phyloP scores from a whole-genome alignment of 2,329 filamentous ascomycete genomes.

The Colletotrichum aenigma region DNA sequence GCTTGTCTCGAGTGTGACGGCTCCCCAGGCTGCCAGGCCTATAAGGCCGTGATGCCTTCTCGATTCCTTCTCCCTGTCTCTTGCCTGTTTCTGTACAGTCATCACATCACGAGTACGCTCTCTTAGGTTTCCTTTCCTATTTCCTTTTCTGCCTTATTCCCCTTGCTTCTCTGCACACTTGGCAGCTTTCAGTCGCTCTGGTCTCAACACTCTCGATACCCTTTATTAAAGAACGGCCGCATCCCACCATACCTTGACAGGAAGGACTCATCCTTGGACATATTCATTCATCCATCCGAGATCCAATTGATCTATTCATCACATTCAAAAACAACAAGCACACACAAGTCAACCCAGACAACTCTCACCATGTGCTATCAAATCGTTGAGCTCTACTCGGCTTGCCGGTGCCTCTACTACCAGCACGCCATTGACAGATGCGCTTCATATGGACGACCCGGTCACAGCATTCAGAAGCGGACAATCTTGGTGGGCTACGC shows the following conservation, averaged over 20 bases:
- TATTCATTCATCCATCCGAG: background rate
- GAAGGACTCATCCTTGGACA: conserved; percentile 9
- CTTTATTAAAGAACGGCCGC: conserved; percentile 2
- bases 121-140: conserved; percentile 24
- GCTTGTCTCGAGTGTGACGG: conserved; percentile 30
- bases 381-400: conserved; percentile 83
- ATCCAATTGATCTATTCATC: background rate
- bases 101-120: conserved; percentile 24
- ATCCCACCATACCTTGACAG: conserved; percentile 7
- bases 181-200: conserved; percentile 12
- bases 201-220: background rate
- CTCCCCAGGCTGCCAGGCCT: conserved; percentile 45
- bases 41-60: conserved; percentile 62
- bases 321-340: background rate
- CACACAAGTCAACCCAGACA: background rate
- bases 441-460: conserved; percentile 72
- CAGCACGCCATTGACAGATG: conserved; percentile 86
- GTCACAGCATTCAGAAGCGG: conserved; percentile 74
- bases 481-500: conserved; percentile 84
- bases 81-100: conserved; percentile 11
- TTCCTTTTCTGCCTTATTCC: conserved; percentile 28
- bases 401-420: conserved; percentile 88
- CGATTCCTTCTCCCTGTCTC: conserved; percentile 26
- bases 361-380: conserved; percentile 78
- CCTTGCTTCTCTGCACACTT: conserved; percentile 12